These are phyloP conservation scores for Kodamaea fukazawae DNA, from an alignment of 805 yeast genomes.

Conservation along the genomic window DNA sequence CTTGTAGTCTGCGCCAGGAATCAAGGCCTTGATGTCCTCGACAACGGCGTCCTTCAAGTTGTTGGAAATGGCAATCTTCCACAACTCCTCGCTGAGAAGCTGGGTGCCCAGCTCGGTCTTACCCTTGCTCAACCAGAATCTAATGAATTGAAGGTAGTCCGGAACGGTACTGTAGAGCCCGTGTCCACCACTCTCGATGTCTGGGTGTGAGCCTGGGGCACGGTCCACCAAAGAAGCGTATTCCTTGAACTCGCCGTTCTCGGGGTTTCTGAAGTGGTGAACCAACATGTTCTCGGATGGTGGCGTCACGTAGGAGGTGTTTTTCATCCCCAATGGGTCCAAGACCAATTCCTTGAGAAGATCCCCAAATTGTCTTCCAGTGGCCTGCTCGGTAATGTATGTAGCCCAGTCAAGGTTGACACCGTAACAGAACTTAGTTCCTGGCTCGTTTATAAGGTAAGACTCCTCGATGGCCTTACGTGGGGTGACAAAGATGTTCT, in stretches of 20 bases:
- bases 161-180: constrained; percentile 37
- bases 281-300: neutral
- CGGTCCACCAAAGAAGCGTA: neutral
- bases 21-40: constrained; percentile 18
- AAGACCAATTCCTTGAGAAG: constrained; percentile 30
- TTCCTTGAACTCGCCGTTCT: neutral
- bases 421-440: constrained; percentile 37
- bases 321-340: constrained; percentile 22
- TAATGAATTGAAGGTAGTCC: constrained; percentile 37
- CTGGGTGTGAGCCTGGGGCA: neutral
- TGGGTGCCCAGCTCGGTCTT: constrained; percentile 22
- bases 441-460: constrained; percentile 30
- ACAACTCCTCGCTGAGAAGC: neutral
- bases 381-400: constrained; percentile 28
- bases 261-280: neutral
- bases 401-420: constrained; percentile 39
- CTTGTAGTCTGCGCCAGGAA: neutral
- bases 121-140: constrained; percentile 41
- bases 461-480: constrained; percentile 2
- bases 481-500: neutral
- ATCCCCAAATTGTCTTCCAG: constrained; percentile 31
- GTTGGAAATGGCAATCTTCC: constrained; percentile 1
- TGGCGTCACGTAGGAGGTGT: neutral
- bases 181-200: constrained; percentile 41
- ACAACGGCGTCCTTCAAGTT: constrained; percentile 10